Evolutionary conservation across 208 protist genomes (phyloP), one percentile per base, ranked within the genome.

Genomic region (Strigomonas culicis): DNA sequence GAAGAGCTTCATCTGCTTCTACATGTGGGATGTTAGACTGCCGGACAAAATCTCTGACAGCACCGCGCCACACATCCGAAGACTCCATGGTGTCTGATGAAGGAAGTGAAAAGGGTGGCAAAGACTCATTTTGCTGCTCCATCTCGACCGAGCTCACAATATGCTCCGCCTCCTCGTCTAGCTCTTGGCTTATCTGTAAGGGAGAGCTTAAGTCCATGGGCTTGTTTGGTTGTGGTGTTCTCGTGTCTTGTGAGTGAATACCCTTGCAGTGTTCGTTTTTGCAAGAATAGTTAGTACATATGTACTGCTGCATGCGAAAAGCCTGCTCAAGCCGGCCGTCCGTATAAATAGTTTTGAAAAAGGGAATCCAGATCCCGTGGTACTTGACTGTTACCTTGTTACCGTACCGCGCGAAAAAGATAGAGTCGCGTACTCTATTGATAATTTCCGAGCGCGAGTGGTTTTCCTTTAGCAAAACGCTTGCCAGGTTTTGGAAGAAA

Each of bases 281-380:
- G 39, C 88, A 94, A 17, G 47, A 72, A 31, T 71, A 61, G 59
- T 88, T 68, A 52, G 71, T 79, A 63, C 88, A 94, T 7, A 74
- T 74, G 52, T 74, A 82, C 44, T 77, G 63, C 51, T 87, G 77
- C 25, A 71, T 58, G 25, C 88, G 88, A 65, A 94, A 90, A 17
- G 88, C 88, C 49, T 94, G 88, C 36, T 85, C 82, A 8, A 94
- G 78, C 7, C 88, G 77, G 7, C 88, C 88, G 31, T 88, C 88
- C 0, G 88, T 94, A 70, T 90, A 94, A 7, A 92, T 25, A 4
- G 88, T 94, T 64, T 94, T 94, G 58, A 94, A 94, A 60, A 94
- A 94, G 1, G 88, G 88, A 79, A 92, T 86, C 79, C 81, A 90
- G 60, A 65, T 88, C 24, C 77, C 80, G 72, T 86, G 75, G 55